Base-by-base conservation (phyloP, 768 basidiomycete genomes). In the Nevesoporus exiguus region DNA sequence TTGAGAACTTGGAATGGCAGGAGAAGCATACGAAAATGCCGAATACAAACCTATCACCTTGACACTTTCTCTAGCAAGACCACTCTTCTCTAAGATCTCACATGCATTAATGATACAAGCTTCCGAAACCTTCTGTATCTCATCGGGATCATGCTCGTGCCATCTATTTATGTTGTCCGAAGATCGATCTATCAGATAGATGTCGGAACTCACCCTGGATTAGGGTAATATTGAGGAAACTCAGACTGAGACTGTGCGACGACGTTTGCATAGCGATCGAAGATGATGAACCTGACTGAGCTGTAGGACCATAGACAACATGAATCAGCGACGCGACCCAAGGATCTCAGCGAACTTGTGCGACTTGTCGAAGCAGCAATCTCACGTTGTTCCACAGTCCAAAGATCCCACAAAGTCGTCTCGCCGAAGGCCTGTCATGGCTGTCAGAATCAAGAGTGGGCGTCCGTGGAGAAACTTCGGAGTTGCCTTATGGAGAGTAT, bases 311-410 rank as follows among this genome's bases (percentile, higher is more conserved):
- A 56, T 17, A 49, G 48, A 51, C 22, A 51, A 3, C 10, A 39
- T 15, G 15, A 3, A 55, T 66, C 15, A 55, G 50, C 8, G 15
- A 25, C 45, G 21, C 19, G 6, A 25, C 24, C 15, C 17, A 21
- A 37, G 33, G 33, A 8, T 29, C 27, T 29, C 27, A 4, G 8
- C 27, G 27, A n/a, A 29, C 27, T 29, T 8, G 27, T 5, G 27
- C 27, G 8, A 29, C 27, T 4, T 29, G 8, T 44, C 6, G n/a
- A 22, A 52, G 21, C 37, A 34, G 29, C 29, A 48, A 31, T 74
- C 90, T 68, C 63, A 94, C 93, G 94, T 97, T 46, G 94, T 97
- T 37, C 94, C 94, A 66, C 94, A 96, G 71, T 97, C 94, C 55
- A 97, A 77, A 47, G 92, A 91, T 51, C 92, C 94, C 41, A 97